Conservation (phyloP, 257 asterid genomes). For the Plantago elongata region DNA sequence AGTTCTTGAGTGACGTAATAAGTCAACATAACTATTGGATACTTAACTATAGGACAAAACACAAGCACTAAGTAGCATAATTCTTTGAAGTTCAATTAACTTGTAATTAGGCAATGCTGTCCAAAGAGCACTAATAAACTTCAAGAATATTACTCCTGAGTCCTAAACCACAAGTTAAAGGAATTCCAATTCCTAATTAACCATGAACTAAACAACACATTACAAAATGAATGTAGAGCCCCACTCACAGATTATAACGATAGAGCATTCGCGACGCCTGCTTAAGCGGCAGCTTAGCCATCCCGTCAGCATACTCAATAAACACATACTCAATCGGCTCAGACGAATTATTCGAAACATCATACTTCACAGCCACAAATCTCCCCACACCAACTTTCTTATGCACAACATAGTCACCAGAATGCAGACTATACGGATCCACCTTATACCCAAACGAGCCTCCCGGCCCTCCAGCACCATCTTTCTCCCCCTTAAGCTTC, state of each 20-base stretch:
- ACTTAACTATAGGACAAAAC: too few relatives aligned
- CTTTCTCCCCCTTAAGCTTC: constrained; percentile 63
- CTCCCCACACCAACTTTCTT: constrained; percentile 86
- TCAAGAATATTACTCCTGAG: too few relatives aligned
- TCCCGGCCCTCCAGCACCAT: constrained; percentile 24
- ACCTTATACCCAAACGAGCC: constrained; percentile 59
- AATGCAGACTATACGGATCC: constrained; percentile 72
- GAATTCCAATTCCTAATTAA: too few relatives aligned
- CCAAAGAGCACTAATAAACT: too few relatives aligned
- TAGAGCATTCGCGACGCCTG: constrained; percentile 89
- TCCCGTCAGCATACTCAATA: constrained; percentile 92
- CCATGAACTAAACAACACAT: background rate
- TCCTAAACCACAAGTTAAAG: too few relatives aligned
- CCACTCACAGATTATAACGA: constrained; percentile 81
- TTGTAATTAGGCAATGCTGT: too few relatives aligned
- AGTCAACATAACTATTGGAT: too few relatives aligned
- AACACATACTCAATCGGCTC: constrained; percentile 77
- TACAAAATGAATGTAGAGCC: background rate
- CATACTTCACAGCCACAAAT: constrained; percentile 68
- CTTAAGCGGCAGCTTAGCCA: constrained; percentile 84
- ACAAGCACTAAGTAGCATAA: too few relatives aligned
- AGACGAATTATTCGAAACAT: constrained; percentile 48
- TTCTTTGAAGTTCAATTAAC: too few relatives aligned
- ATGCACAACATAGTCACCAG: constrained; percentile 91
- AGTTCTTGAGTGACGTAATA: too few relatives aligned